phyloP scores from a whole-genome alignment of 352 stramenopile genomes.

The Phytophthora aleatoria region DNA sequence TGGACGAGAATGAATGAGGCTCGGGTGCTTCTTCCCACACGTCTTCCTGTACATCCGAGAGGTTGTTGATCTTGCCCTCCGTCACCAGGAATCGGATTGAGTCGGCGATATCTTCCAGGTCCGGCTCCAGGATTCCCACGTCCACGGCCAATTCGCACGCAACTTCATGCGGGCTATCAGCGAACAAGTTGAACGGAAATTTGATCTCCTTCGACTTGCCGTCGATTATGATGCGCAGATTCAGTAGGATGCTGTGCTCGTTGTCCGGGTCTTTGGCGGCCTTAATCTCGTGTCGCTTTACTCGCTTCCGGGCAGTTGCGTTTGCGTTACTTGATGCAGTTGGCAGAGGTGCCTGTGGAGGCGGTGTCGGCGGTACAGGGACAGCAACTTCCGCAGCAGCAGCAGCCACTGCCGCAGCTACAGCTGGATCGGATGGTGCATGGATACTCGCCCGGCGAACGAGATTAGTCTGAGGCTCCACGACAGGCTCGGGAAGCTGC shows the following conservation, averaged over 20 bases:
- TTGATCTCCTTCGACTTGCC: slow-evolving; percentile 96
- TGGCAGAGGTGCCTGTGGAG: slow-evolving; percentile 8
- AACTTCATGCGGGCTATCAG: slow-evolving; percentile 93
- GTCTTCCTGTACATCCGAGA: slow-evolving; percentile 74
- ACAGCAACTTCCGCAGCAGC: slow-evolving; percentile 14
- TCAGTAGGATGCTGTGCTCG: slow-evolving; percentile 86
- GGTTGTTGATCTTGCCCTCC: slow-evolving; percentile 87
- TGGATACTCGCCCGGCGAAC: slow-evolving; percentile 45
- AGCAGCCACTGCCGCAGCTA: slow-evolving; percentile 20
- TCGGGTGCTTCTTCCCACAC: slow-evolving; percentile 89
- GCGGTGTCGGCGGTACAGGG: slow-evolving; percentile 1
- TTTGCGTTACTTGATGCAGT: slow-evolving; percentile 4
- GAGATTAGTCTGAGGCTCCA: slow-evolving; percentile 27
- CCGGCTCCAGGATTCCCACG: slow-evolving; percentile 91
- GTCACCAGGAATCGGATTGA: slow-evolving; percentile 91
- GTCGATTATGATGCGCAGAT: slow-evolving; percentile 89
- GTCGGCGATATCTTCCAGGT: slow-evolving; percentile 94
- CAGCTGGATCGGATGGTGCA: slow-evolving; percentile 16
- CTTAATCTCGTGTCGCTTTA: slow-evolving; percentile 85
- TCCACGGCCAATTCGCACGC: slow-evolving; percentile 95
- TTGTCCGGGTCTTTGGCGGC: slow-evolving; percentile 81
- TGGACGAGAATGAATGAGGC: slow-evolving; percentile 80
- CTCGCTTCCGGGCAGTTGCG: slow-evolving; percentile 47
- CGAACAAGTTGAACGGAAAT: slow-evolving; percentile 96
- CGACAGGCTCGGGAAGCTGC: slow-evolving; percentile 38